Conservation (phyloP, 352 stramenopile species). For the Phytopythium mirpurense region DNA sequence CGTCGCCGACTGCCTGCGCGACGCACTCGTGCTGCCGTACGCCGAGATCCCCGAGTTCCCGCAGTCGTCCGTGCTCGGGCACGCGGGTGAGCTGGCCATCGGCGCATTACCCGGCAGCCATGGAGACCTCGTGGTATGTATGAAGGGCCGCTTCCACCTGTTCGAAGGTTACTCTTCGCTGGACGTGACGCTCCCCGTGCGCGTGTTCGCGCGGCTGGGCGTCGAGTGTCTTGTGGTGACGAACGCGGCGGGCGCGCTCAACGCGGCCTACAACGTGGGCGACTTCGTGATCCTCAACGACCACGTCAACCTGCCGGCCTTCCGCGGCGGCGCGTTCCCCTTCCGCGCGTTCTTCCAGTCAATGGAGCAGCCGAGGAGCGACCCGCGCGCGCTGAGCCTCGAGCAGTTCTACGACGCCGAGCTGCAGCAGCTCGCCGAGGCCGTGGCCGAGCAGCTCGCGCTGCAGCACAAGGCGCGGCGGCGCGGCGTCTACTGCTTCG, state of each 20-base stretch:
- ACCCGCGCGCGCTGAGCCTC: background rate
- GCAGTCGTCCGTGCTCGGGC: constrained; percentile 88
- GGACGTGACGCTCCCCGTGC: constrained; percentile 91
- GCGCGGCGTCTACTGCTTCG: constrained; percentile 94
- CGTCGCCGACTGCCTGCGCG: constrained; percentile 88
- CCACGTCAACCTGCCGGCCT: constrained; percentile 93
- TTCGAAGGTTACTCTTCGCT: constrained; percentile 96
- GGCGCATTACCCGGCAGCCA: constrained; percentile 50
- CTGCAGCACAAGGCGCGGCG: constrained; percentile 78
- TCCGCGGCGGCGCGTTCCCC: constrained; percentile 90
- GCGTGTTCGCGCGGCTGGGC: constrained; percentile 92
- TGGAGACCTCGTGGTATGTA: constrained; percentile 86
- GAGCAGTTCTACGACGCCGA: constrained; percentile 84
- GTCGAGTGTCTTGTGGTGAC: constrained; percentile 96
- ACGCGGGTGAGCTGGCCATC: constrained; percentile 94
- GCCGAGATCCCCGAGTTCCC: constrained; percentile 94
- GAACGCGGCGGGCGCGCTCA: constrained; percentile 97
- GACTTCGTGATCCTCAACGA: constrained; percentile 96
- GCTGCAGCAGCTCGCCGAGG: constrained; percentile 79
- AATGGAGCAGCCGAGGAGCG: constrained; percentile 76
- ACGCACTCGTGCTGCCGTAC: constrained; percentile 89
- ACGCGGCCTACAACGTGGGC: constrained; percentile 91
- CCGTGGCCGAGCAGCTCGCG: constrained; percentile 73
- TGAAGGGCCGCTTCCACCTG: constrained; percentile 94
- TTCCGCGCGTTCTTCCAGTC: constrained; percentile 94